phyloP scores from a whole-genome alignment of 108 stramenopile species.

The Chaetoceros muelleri region DNA sequence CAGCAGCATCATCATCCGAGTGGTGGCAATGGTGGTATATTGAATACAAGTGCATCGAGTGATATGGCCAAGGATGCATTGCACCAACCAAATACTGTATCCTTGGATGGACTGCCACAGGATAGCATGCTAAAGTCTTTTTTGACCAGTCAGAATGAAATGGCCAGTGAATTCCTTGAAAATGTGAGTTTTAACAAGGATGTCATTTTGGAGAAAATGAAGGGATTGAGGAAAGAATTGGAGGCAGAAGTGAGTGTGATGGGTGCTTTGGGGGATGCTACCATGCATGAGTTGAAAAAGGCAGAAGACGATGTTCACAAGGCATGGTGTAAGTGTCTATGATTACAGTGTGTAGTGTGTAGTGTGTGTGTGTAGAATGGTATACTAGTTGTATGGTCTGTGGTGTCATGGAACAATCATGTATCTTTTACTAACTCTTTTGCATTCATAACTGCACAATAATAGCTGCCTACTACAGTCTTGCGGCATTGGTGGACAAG shows the following conservation, averaged over 20 bases:
- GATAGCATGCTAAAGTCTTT: conserved; percentile 12
- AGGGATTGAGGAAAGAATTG: conserved; percentile 23
- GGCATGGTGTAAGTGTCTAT: conserved; percentile 42
- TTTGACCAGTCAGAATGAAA: conserved; percentile 12
- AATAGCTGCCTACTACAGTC: background rate
- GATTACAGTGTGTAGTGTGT: background rate
- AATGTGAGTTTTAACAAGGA: conserved; percentile 18
- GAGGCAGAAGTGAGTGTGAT: conserved; percentile 33
- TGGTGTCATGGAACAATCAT: background rate
- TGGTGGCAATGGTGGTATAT: too few relatives aligned
- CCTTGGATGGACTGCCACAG: conserved; percentile 19
- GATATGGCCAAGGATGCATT: background rate
- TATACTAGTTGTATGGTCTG: conserved; percentile 1
- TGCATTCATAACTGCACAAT: conserved; percentile 6
- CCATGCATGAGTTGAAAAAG: conserved; percentile 51
- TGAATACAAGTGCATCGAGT: background rate
- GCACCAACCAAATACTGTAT: conserved; percentile 8
- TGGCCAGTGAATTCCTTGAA: conserved; percentile 22
- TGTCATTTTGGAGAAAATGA: conserved; percentile 22
- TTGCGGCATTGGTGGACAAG: background rate
- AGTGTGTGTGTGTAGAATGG: background rate
- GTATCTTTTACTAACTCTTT: conserved; percentile 7
- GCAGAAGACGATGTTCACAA: conserved; percentile 54
- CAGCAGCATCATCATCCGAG: background rate
- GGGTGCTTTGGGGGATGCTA: conserved; percentile 51